Percentiles rank a stretch among this genome's conserved stretches.
Conservation (phyloP, 2,329 filamentous ascomycete genomes). For the Diatrype stigma region DNA sequence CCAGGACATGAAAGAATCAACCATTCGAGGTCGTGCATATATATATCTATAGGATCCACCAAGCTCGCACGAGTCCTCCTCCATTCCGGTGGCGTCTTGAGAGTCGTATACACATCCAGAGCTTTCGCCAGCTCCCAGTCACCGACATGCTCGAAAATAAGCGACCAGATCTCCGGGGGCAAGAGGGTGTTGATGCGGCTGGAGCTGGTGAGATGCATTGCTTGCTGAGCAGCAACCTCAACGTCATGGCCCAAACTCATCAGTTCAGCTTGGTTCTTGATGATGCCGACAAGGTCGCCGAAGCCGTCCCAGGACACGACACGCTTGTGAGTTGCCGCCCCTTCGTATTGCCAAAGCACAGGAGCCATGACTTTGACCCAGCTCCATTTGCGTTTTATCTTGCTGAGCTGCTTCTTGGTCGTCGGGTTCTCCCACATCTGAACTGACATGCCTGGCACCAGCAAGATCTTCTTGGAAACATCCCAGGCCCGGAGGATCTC, state of each 20-base stretch:
- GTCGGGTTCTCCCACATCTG: conserved; percentile 88
- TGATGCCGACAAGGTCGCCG: conserved; percentile 67
- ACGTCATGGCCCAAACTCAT: conserved; percentile 70
- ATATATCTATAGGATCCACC: conserved; percentile 63
- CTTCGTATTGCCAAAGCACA: conserved; percentile 76
- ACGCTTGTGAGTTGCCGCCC: conserved; percentile 39
- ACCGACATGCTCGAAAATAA: conserved; percentile 76
- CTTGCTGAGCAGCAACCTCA: conserved; percentile 46
- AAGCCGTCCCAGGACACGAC: conserved; percentile 60
- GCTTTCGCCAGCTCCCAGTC: conserved; percentile 90
- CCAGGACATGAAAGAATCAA: conserved; percentile 67
- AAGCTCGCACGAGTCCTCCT: conserved; percentile 19
- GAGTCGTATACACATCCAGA: conserved; percentile 73
- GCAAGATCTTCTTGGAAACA: conserved; percentile 74
- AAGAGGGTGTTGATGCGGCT: conserved; percentile 44
- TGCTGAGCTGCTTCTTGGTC: conserved; percentile 81
- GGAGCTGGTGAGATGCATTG: conserved; percentile 33
- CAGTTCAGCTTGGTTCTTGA: conserved; percentile 73
- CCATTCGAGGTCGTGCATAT: conserved; percentile 79
- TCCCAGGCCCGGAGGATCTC: conserved; percentile 85
- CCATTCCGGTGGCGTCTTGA: conserved; percentile 60
- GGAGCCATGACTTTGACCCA: conserved; percentile 82
- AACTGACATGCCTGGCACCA: conserved; percentile 85
- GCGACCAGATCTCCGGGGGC: conserved; percentile 84
- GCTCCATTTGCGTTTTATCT: conserved; percentile 77